Base-by-base conservation (phyloP, 805 yeast species). In the Wickerhamomyces pijperi region DNA sequence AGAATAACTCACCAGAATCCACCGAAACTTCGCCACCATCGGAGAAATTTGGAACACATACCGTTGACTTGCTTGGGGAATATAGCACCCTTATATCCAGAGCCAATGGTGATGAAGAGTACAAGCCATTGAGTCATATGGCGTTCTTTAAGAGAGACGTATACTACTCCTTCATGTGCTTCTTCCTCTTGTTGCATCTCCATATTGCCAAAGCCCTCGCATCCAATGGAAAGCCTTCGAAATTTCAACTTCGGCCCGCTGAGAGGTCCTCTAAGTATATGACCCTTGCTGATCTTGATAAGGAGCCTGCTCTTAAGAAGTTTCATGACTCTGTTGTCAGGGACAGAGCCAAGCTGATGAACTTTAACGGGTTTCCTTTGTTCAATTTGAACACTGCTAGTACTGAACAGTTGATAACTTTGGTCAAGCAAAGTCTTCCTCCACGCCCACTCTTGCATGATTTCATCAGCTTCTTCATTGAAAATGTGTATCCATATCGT, bases 401-500 rank as follows among this genome's bases (percentile, higher is more conserved):
- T 3, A 36, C 39, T 32, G 34, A 35, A 4, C 59, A 57, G 21
- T 49, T 55, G 4, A 63, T 58, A 35, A 40, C 55, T 25, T 41
- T 62, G 14, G 53, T 57, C 32, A 56, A 55, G 25, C 48, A 54
- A 42, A 53, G 9, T 9, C 23, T 21, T 68, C n/a, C 51, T 52
- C 36, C 38, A 50, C 2, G 50, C 57, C 3, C 43, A 67, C 17
- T 75, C 76, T 1, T 43, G 51, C 5, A 53, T 54, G 37, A 56
- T 52, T 17, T 57, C 64, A 1, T 70, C 15, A 61, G 59, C 16
- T 47, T 67, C 12, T 72, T 60, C 45, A 72, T 70, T 47, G 45
- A 47, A 9, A 59, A 56, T 48, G 50, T 70, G 18, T 68, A 70
- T 54, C 65, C 69, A 2, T 64, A 61, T 39, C 54, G 63, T 54